Conservation (phyloP, 768 basidiomycete genomes). For the Suillus placidus region DNA sequence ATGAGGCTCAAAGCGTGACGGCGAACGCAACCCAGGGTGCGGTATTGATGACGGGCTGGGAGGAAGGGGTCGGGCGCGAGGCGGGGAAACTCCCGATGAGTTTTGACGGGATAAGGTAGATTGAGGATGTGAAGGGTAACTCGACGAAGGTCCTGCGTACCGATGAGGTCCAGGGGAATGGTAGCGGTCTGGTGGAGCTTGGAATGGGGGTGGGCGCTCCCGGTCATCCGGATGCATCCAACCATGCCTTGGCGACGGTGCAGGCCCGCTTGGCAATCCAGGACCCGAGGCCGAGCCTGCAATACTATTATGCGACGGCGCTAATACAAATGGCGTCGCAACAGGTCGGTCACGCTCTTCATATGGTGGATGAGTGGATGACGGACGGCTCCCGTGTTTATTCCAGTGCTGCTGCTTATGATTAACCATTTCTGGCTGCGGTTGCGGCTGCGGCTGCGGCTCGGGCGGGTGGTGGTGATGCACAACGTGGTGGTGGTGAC, state of each 20-base stretch:
- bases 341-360: constrained; percentile 56
- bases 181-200: constrained; percentile 32
- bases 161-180: constrained; percentile 30
- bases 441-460: constrained; percentile 26
- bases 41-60: constrained; percentile 20
- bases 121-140: constrained; percentile 7
- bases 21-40: constrained; percentile 1
- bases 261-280: constrained; percentile 18
- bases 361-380: constrained; percentile 43
- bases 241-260: constrained; percentile 47
- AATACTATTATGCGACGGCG: constrained; percentile 44
- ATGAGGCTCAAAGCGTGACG: constrained; percentile 6
- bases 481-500: constrained; percentile 46
- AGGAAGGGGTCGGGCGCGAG: constrained; percentile 36
- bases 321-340: constrained; percentile 57
- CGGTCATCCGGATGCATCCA: constrained; percentile 36
- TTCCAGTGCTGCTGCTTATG: constrained; percentile 31
- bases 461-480: constrained; percentile 53
- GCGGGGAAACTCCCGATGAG: constrained; percentile 35
- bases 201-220: constrained; percentile 31
- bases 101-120: constrained; percentile 13
- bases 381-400: constrained; percentile 38
- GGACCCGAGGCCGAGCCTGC: constrained; percentile 25
- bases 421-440: constrained; percentile 28
- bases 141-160: constrained; percentile 10